phyloP scores from a whole-genome alignment of 345 rosid species.

The Syzygium jambos region DNA sequence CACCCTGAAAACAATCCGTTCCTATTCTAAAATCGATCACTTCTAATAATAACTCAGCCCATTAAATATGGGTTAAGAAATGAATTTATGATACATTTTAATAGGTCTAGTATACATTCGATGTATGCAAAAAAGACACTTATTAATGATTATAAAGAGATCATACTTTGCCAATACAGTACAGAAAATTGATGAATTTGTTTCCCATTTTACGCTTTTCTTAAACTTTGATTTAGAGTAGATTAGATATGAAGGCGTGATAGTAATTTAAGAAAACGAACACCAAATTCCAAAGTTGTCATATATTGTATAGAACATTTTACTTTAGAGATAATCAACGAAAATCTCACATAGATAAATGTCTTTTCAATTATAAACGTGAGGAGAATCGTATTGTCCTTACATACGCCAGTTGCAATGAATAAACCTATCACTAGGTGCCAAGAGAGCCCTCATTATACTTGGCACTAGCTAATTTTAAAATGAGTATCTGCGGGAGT shows the following conservation, averaged over 20 bases:
- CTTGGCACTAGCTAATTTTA: background rate
- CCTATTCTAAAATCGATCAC: fast-evolving
- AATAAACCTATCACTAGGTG: background rate
- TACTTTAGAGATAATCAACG: background rate
- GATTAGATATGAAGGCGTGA: background rate
- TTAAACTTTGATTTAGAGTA: background rate
- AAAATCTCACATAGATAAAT: fast-evolving
- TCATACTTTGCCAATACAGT: background rate
- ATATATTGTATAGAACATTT: background rate
- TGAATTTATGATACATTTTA: too few relatives aligned
- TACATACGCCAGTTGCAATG: fast-evolving
- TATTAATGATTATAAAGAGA: background rate
- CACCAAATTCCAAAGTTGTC: background rate
- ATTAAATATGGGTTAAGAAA: too few relatives aligned
- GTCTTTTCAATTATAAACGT: too few relatives aligned
- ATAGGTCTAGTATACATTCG: background rate
- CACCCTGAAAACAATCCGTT: too few relatives aligned
- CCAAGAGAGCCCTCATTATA: background rate
- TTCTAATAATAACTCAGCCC: too few relatives aligned
- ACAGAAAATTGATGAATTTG: background rate
- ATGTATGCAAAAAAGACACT: fast-evolving
- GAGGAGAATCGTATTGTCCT: too few relatives aligned
- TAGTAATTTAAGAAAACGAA: background rate
- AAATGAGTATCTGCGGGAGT: background rate
- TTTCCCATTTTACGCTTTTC: background rate